Evolutionary conservation across 257 asterid genomes (phyloP).

Genomic region (Gentiana macrophylla): DNA sequence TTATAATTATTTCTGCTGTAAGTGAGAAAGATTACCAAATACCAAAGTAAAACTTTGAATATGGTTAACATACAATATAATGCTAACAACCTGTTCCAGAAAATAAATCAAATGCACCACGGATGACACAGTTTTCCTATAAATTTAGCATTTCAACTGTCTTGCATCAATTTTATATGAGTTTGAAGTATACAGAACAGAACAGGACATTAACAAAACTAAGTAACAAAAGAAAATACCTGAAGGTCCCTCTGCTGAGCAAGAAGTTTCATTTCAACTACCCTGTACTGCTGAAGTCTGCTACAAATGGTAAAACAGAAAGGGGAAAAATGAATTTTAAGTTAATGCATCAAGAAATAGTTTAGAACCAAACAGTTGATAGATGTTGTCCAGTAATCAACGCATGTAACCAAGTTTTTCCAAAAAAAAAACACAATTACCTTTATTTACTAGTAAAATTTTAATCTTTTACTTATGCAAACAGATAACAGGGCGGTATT

Average conservation of each 20-base stretch:
- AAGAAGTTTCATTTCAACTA: slow-evolving; percentile 52
- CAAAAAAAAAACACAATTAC: background rate
- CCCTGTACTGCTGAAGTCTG: slow-evolving; percentile 53
- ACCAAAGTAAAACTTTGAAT: background rate
- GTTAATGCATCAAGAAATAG: background rate
- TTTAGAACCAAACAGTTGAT: background rate
- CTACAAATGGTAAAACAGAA: slow-evolving; percentile 3
- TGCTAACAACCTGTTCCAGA: no score
- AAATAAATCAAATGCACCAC: background rate
- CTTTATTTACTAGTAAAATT: background rate
- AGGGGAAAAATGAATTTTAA: background rate
- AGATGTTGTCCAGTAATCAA: background rate
- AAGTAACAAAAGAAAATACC: slow-evolving; percentile 24
- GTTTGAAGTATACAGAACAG: background rate
- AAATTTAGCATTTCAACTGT: background rate
- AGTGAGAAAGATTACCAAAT: background rate
- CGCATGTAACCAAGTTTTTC: background rate
- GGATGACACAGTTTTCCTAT: background rate
- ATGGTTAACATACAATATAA: no score
- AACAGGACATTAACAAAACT: background rate
- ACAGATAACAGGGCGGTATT: no score
- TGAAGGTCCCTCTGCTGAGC: slow-evolving; percentile 51
- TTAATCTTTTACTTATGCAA: no score
- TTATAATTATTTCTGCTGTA: no score
- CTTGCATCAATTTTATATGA: background rate